Percentiles rank a stretch among this genome's conserved stretches.
These are phyloP conservation scores for Xerocomellus amylosporus DNA, from an alignment of 768 basidiomycete species.

Conservation along the genomic window DNA sequence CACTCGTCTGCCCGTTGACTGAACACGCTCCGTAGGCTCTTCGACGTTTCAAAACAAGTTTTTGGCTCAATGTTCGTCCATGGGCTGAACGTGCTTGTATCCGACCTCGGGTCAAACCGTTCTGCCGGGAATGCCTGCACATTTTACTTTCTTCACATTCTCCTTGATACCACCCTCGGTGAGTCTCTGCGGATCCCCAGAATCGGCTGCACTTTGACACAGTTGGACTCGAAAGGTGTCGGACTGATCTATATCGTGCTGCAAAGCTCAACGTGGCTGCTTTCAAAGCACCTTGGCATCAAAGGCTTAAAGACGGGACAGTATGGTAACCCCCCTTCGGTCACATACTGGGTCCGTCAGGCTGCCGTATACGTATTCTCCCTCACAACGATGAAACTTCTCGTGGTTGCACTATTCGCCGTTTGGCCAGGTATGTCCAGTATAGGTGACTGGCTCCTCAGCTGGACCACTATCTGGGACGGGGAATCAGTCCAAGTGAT, in stretches of 20 bases:
- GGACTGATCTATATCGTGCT: conserved; percentile 75
- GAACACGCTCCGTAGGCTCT: conserved; percentile 56
- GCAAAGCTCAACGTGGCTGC: conserved; percentile 57
- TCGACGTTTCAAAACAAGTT: conserved; percentile 91
- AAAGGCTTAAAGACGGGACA: conserved; percentile 84
- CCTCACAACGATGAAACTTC: conserved; percentile 84
- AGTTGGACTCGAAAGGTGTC: conserved; percentile 51
- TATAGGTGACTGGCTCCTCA: conserved; percentile 84
- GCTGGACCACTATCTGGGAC: conserved; percentile 65
- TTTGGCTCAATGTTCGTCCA: conserved; percentile 84
- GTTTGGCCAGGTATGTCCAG: conserved; percentile 67
- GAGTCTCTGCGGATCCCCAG: conserved; percentile 23
- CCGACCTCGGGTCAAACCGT: conserved; percentile 68
- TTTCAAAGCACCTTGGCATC: conserved; percentile 60
- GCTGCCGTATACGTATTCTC: conserved; percentile 79
- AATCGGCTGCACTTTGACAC: conserved; percentile 6
- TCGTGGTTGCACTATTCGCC: conserved; percentile 75
- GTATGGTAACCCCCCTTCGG: conserved; percentile 82
- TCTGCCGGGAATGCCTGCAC: conserved; percentile 83
- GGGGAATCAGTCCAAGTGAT: conserved; percentile 72
- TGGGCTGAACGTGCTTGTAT: conserved; percentile 73
- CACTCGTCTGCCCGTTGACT: neutral
- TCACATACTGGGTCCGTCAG: conserved; percentile 72
- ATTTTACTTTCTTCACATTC: conserved; percentile 88
- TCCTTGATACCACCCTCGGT: conserved; percentile 79